Evolutionary conservation across 345 rosid species (phyloP).

Genomic region (Lumnitzera littorea): DNA sequence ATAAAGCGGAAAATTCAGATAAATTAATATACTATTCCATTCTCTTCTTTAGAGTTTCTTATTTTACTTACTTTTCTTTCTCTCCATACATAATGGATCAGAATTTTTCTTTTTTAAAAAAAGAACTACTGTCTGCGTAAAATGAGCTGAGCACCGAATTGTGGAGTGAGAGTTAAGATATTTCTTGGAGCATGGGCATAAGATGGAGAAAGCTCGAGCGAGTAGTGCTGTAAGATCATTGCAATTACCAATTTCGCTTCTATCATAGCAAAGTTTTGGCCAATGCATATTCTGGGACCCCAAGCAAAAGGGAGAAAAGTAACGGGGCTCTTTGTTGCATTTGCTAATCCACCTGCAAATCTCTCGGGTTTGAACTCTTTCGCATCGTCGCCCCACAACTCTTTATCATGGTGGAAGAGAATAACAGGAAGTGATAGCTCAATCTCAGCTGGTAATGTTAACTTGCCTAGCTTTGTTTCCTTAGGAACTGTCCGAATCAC

Average conservation of each 20-base stretch:
- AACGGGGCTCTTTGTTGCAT: slow-evolving; percentile 43
- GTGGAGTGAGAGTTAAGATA: slow-evolving; percentile 33
- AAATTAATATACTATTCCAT: too few species aligned
- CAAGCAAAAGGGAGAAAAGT: slow-evolving; percentile 43
- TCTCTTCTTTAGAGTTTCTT: too few species aligned
- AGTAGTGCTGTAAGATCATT: slow-evolving; percentile 40
- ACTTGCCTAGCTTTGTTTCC: slow-evolving; percentile 32
- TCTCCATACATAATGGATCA: background rate
- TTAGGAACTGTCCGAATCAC: slow-evolving; percentile 11
- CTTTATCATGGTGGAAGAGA: slow-evolving; percentile 30
- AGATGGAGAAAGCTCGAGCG: slow-evolving; percentile 42
- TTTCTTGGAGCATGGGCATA: slow-evolving; percentile 38
- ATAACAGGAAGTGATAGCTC: slow-evolving; percentile 14
- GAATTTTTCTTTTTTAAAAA: too few species aligned
- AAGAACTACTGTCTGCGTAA: slow-evolving; percentile 14
- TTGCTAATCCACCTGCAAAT: slow-evolving; percentile 38
- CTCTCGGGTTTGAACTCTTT: slow-evolving; percentile 49
- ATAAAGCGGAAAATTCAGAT: too few species aligned
- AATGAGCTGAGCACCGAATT: slow-evolving; percentile 36
- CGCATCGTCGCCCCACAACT: slow-evolving; percentile 51
- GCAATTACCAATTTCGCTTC: slow-evolving; percentile 50
- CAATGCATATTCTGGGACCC: slow-evolving; percentile 58
- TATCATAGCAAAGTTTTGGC: slow-evolving; percentile 52
- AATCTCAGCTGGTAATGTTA: slow-evolving; percentile 25
- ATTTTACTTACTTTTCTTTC: too few species aligned